Evolutionary conservation across 2,329 filamentous ascomycete species (phyloP).

Genomic region (Pseudogymnoascus sp.): DNA sequence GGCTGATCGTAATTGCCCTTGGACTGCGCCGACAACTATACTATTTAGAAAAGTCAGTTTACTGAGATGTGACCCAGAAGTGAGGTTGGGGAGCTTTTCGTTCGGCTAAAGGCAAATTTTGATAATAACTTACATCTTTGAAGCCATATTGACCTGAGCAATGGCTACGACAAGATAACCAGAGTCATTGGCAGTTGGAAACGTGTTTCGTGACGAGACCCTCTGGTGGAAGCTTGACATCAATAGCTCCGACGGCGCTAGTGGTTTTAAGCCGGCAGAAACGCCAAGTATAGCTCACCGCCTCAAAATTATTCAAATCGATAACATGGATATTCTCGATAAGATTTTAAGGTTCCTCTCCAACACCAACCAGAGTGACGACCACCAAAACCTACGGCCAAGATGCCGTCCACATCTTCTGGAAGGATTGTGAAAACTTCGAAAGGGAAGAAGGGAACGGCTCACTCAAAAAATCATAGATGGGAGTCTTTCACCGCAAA

Average conservation of each 20-base stretch:
- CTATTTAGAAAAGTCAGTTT: constrained; percentile 13
- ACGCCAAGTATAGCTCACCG: not conserved
- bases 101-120: not conserved
- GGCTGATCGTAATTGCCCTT: constrained; percentile 66
- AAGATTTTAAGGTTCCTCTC: constrained; percentile 7
- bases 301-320: constrained; percentile 6
- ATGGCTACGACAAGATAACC: not conserved
- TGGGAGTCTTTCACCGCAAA: constrained; percentile 89
- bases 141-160: constrained; percentile 36
- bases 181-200: not conserved
- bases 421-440: constrained; percentile 61
- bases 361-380: constrained; percentile 5
- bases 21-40: constrained; percentile 67
- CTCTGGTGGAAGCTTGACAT: not conserved
- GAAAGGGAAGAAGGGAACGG: constrained; percentile 62
- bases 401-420: constrained; percentile 53
- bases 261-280: constrained; percentile 5
- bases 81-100: constrained; percentile 4
- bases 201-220: not conserved
- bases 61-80: constrained; percentile 18
- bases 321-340: constrained; percentile 8
- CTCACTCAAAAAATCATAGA: constrained; percentile 72
- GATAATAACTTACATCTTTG: constrained; percentile 41
- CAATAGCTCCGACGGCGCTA: not conserved
- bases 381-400: constrained; percentile 23